Evolutionary conservation across 139 green algal genomes (phyloP), one percentile per base, ranked within the genome.

Genomic region (Volvox africanus): DNA sequence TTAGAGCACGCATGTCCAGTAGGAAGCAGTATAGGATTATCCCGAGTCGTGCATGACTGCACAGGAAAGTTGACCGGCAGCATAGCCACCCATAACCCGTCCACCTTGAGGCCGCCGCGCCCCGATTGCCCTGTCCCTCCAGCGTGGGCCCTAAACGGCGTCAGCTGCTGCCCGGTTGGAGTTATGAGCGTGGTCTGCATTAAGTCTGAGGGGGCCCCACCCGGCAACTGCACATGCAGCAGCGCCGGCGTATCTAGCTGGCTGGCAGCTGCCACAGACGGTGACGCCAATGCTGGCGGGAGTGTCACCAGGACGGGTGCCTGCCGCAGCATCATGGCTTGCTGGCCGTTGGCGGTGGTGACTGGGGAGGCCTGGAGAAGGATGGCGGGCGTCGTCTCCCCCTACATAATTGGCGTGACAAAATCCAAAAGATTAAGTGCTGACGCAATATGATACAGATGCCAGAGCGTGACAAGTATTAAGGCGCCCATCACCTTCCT

Each of bases 331-430:
- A 84, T 32, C 75, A 90, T 76, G 75, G 86, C 73, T 76, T 90
- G 85, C 85, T 82, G 75, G 3, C 86, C 86, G 55, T 67, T 61
- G 21, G 86, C 86, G 2, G 73, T 85, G 1, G 75, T 90, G 2
- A 90, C 73, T 6, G 86, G 86, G 0, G 86, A 90, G 1, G 86
- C 75, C 75, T 90, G 86, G 21, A 90, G 73, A 55, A 90, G 75
- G 55, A 90, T 90, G 75, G 73, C 86, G 22, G 86, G 86, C 9
- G 86, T 90, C 1, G 86, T 89, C 69, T 89, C 85, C 28, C 85
- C 85, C 85, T 89, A 65, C 65, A 30, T 12, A 32, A 24, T 11
- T 75, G 24, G 24, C 44, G 9, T 55, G 9, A 9, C 44, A 55
- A n/a, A n/a, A n/a, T n/a, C n/a, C n/a, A n/a, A n/a, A n/a, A n/a